These are phyloP conservation scores for Pleomassaria siparia DNA, from an alignment of 2,329 filamentous ascomycete species.

Conservation along the genomic window DNA sequence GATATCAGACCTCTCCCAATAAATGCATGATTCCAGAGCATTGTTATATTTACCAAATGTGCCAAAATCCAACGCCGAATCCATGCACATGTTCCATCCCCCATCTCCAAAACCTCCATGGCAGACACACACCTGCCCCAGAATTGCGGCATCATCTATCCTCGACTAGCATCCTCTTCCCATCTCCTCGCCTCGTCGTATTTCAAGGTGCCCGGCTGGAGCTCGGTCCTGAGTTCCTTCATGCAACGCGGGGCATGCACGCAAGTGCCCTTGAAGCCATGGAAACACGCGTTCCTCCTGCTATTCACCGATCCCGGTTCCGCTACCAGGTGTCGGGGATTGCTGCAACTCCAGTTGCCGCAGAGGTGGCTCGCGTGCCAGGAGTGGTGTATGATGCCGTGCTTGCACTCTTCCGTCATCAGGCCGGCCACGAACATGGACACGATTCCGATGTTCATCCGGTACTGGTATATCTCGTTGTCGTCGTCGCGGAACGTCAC, in stretches of 20 bases:
- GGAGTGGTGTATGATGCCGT: slow-evolving; percentile 11
- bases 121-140: no score
- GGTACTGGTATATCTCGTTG: not conserved
- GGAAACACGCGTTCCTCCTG: slow-evolving; percentile 12
- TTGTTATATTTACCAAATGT: no score
- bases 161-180: no score
- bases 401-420: slow-evolving; percentile 8
- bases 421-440: slow-evolving; percentile 8
- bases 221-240: not conserved
- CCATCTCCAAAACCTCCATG: no score
- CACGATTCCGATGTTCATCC: slow-evolving; percentile 10
- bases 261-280: slow-evolving; percentile 2
- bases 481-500: slow-evolving; percentile 4
- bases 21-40: no score
- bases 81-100: no score
- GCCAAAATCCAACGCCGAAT: no score
- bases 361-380: slow-evolving; percentile 19
- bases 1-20: no score
- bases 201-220: not conserved
- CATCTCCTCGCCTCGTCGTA: no score
- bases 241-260: not conserved
- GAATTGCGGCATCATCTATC: no score
- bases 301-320: slow-evolving; percentile 5
- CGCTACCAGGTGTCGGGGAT: slow-evolving; percentile 10
- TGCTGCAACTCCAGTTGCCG: slow-evolving; percentile 20